Base-by-base conservation (phyloP, 2,329 filamentous ascomycete species). In the Cladosporium sp. region DNA sequence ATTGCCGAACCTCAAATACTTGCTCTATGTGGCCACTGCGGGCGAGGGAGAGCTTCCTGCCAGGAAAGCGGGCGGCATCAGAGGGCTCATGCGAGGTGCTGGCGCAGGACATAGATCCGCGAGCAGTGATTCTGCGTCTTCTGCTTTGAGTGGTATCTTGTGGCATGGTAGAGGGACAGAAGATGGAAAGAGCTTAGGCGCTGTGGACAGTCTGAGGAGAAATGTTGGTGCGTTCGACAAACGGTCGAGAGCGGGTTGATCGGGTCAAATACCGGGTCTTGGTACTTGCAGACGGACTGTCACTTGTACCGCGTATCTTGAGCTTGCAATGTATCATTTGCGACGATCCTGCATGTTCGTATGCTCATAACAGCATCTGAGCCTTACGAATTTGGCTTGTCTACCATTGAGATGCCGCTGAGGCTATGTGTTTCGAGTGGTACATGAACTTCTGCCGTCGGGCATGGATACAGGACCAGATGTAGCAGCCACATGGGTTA, bases 1-100 rank as follows among this genome's bases (percentile, higher is more conserved):
- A 0, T 76, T 97, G 6, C 91, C 93, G 1, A 99, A 99, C 68
- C 78, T 99, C 9, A 96, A 96, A 71, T 97, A 96, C 66, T 77
- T 97, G 15, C 77, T 97, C 1, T 96, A 95, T 66, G 87, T 97
- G 1, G 88, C 91, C 64, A 94, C 90, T 32, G 90, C 91, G 0
- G 91, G 91, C 0, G 87, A 83, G 44, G 78, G 81, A 20, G 83
- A 86, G 56, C 70, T 86, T 15, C 83, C 83, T 15, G 76, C 74
- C 0, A 68, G 82, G 22, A 83, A 83, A 65, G 77, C 76, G 25
- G 81, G 81, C 22, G 81, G 80, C 4, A 73, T 83, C 24, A 74
- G 76, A 47, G 81, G 77, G 0, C 68, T 83, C 28, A 61, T 72
- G 61, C 63, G 66, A 51, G 61, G 60, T 51, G 19, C 45, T 59